Evolutionary conservation across 169 alveolate species (phyloP).

Genomic region (Cyclospora cayetanensis): DNA sequence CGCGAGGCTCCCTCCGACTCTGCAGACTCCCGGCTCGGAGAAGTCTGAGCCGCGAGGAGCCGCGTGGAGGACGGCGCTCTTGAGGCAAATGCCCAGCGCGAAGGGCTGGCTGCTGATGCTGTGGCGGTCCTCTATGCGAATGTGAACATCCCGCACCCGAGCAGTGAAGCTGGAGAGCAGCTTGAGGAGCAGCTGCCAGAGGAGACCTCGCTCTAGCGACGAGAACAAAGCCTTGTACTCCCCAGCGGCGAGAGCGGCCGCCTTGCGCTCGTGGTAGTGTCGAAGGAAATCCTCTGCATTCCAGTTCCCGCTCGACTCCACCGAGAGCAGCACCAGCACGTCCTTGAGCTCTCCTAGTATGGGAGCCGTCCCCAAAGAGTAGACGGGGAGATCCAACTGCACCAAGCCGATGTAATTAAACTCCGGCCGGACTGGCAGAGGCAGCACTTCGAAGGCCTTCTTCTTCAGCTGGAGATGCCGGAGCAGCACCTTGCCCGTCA

Average conservation of each 20-base stretch:
- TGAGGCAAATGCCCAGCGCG: conserved; percentile 42
- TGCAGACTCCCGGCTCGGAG: conserved; percentile 34
- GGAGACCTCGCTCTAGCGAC: conserved; percentile 73
- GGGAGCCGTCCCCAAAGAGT: conserved; percentile 12
- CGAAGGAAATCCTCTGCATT: conserved; percentile 32
- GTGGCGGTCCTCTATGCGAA: conserved; percentile 75
- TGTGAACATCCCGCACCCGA: conserved; percentile 73
- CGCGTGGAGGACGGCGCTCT: not conserved
- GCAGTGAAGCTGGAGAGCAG: conserved; percentile 76
- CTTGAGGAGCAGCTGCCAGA: conserved; percentile 77
- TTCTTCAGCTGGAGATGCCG: conserved; percentile 76
- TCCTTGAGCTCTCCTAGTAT: conserved; percentile 3
- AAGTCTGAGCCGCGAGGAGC: conserved; percentile 34
- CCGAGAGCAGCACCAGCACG: conserved; percentile 20
- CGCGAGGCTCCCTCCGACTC: not conserved
- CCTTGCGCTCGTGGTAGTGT: conserved; percentile 27
- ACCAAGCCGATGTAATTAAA: conserved; percentile 73
- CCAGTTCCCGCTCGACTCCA: conserved; percentile 30
- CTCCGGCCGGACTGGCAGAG: conserved; percentile 75
- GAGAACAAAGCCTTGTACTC: conserved; percentile 29
- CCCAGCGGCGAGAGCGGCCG: conserved; percentile 17
- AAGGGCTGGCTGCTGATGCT: conserved; percentile 12
- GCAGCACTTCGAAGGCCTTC: conserved; percentile 74
- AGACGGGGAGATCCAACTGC: conserved; percentile 38
- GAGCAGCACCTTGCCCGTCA: conserved; percentile 77